Base-by-base conservation (phyloP, 805 yeast genomes). In the Lachancea sp. region DNA sequence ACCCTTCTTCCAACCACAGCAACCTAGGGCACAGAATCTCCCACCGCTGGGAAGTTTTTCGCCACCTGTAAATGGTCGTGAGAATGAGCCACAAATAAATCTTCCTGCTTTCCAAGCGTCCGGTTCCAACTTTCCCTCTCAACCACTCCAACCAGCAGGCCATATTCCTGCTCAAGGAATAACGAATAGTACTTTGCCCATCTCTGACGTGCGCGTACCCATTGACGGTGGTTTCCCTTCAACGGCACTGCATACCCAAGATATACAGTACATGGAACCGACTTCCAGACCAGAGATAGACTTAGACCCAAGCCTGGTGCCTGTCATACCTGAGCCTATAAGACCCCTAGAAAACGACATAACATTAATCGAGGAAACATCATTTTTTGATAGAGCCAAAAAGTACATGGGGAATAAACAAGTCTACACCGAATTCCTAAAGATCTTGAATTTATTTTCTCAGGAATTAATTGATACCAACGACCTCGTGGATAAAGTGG, bases 321-420 rank as follows among this genome's bases (percentile, higher is more conserved):
- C 96, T 1, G 85, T 87, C 12, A 72, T 83, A 18, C 95, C 95
- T 1, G 94, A 87, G 56, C 95, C 96, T 2, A 75, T 82, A 13
- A 80, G 46, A 60, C 78, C 64, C 50, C 77, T 42, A 64, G 78
- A 53, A 62, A 72, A 68, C 42, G 64, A 70, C 16, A 73, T 88
- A 0, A 77, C 80, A 23, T 65, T 88, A 40, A 74, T 79, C 46
- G 96, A 88, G 54, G 98, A 92, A 62, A 77, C 92, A 28, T 72
- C 80, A 6, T 92, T 92, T 59, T 92, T 92, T 56, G 97, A 92
- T 60, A 83, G 81, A 56, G 96, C 86, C 24, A 90, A 90, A 66
- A 85, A 83, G 58, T 80, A 80, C 5, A 79, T 92, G 54, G 88
- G 88, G 16, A 87, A 85, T 60, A 89, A 87, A 58, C 95, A 83